Evolutionary conservation across 1,284 basidiomycete species (phyloP).

Genomic region (Entoloma clypeatum): DNA sequence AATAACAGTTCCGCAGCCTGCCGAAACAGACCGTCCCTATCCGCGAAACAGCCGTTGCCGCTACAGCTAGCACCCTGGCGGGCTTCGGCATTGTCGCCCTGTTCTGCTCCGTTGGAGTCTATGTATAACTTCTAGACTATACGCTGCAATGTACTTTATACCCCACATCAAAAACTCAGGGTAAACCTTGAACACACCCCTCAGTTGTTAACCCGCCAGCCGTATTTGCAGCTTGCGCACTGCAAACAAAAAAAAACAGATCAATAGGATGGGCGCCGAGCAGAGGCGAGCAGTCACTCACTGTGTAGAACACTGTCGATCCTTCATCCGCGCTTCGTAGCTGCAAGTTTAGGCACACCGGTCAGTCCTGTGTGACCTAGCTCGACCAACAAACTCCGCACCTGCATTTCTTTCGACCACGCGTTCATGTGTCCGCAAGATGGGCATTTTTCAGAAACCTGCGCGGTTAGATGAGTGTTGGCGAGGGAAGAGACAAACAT

Average conservation of each 20-base stretch:
- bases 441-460: constrained; percentile 94
- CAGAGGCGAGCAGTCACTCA: constrained; percentile 31
- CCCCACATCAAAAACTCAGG: constrained; percentile 2
- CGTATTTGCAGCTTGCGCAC: constrained; percentile 71
- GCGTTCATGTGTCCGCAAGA: constrained; percentile 82
- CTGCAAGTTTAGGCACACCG: constrained; percentile 43
- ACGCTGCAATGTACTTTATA: constrained; percentile 3
- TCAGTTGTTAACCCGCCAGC: constrained; percentile 77
- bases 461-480: constrained; percentile 10
- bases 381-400: constrained; percentile 25
- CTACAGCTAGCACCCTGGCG: constrained; percentile 71
- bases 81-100: constrained; percentile 85
- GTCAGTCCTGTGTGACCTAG: constrained; percentile 11
- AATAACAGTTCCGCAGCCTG: constrained; percentile 42
- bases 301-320: constrained; percentile 80
- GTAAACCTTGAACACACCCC: neutral
- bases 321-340: constrained; percentile 89
- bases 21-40: constrained; percentile 67
- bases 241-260: constrained; percentile 23
- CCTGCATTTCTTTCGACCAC: constrained; percentile 77
- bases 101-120: constrained; percentile 83
- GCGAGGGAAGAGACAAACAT: constrained; percentile 4
- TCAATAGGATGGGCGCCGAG: constrained; percentile 3
- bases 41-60: constrained; percentile 65
- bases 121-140: constrained; percentile 52